Evolutionary conservation across 129 eudicot genomes (phyloP).

Genomic region (Smallanthus sonchifolius): DNA sequence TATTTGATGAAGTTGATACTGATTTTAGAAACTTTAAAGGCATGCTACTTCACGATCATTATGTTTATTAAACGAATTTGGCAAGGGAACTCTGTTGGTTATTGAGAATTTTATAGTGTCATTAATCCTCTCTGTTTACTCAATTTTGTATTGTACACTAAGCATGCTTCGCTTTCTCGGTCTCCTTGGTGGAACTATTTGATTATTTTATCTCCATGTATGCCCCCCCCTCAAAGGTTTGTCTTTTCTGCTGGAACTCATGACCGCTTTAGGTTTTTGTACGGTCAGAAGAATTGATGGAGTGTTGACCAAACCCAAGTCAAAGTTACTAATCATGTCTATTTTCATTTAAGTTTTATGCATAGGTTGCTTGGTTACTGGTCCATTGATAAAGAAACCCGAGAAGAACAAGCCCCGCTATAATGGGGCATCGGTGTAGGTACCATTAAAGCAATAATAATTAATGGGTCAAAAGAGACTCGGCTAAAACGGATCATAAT

Average conservation of each 20-base stretch:
- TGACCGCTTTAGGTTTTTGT: conserved; percentile 59
- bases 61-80: too few relatives aligned
- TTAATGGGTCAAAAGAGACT: background rate
- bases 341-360: background rate
- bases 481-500: background rate
- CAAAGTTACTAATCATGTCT: background rate
- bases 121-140: too few relatives aligned
- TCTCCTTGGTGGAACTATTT: too few relatives aligned
- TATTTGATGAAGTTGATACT: too few relatives aligned
- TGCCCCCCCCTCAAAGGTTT: too few relatives aligned
- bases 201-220: too few relatives aligned
- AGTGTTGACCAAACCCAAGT: background rate
- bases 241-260: conserved; percentile 44
- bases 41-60: too few relatives aligned
- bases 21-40: too few relatives aligned
- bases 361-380: conserved; percentile 81
- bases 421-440: conserved; percentile 60
- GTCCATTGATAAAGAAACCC: conserved; percentile 80
- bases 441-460: background rate
- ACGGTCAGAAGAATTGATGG: conserved; percentile 22
- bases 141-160: too few relatives aligned
- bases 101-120: too few relatives aligned
- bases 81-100: too few relatives aligned
- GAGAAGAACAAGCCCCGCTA: conserved; percentile 75
- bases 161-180: too few relatives aligned